These are phyloP conservation scores for Suillus paluster DNA, from an alignment of 768 basidiomycete genomes.

Conservation along the genomic window DNA sequence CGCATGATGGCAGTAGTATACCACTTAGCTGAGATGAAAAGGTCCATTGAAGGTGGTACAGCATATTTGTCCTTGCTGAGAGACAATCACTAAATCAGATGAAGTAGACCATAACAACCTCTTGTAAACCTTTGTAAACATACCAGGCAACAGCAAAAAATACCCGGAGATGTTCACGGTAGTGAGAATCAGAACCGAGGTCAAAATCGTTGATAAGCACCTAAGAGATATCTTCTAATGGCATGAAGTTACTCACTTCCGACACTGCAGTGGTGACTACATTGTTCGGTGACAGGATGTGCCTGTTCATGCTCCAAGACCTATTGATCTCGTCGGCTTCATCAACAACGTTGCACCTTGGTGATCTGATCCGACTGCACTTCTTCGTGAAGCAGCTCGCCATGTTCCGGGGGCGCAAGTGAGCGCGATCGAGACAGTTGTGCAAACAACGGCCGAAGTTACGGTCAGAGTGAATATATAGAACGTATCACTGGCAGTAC, in stretches of 20 bases:
- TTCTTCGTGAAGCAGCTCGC: conserved; percentile 74
- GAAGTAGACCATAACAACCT: no score
- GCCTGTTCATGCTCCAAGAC: conserved; percentile 91
- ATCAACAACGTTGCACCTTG: conserved; percentile 81
- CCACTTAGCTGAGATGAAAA: conserved; percentile 91
- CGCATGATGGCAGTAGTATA: conserved; percentile 81
- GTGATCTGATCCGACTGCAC: conserved; percentile 63
- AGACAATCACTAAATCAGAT: no score
- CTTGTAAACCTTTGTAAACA: conserved; percentile 41
- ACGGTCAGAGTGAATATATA: no score
- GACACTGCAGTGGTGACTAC: conserved; percentile 88
- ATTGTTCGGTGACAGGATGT: conserved; percentile 94
- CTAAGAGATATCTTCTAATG: conserved; percentile 10
- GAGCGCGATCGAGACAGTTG: conserved; percentile 67
- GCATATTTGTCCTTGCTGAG: no score
- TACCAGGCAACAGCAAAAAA: conserved; percentile 92
- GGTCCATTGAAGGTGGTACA: conserved; percentile 91
- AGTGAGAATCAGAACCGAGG: conserved; percentile 67
- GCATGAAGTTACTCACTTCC: conserved; percentile 62
- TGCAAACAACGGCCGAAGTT: conserved; percentile 83
- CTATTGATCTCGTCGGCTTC: conserved; percentile 79
- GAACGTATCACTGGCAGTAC: conserved; percentile 86
- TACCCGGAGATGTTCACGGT: conserved; percentile 72
- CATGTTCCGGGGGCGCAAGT: conserved; percentile 65
- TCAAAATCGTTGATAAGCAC: conserved; percentile 8